Base-by-base conservation (phyloP, 306 rosid genomes). In the Cicer judaicum region DNA sequence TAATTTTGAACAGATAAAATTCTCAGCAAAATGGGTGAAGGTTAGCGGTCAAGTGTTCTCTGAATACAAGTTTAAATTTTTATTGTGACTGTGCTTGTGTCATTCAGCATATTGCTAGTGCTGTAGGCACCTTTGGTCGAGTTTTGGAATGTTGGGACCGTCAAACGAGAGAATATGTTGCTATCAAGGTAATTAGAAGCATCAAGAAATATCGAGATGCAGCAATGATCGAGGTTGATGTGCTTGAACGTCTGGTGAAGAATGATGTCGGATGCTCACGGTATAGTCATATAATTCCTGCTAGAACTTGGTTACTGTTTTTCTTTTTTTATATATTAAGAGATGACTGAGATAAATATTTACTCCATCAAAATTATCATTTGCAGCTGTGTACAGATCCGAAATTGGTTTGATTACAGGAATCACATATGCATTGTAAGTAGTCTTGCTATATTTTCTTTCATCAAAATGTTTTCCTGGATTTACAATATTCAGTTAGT, bases 91-190 rank as follows among this genome's bases (percentile, higher is more conserved):
- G 78, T 87, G 89, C 88, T 84, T 88, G 86, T 82, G 96, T 89
- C 97, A 90, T 86, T 93, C 91, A 75, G 96, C 97, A 82, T 79
- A 21, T 91, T 93, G 91, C 96, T 91, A 89, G 98, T 91, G 97
- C 98, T 93, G 98, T 93, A 93, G 98, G 98, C 98, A 93, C 98
- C 66, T 93, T 93, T 81, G 98, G 98, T 80, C 97, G 97, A 77
- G 98, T 93, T 86, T 85, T 93, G 98, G 97, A 93, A 85, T 93
- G 98, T 87, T 93, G 98, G 98, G 98, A 93, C 75, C 97, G 97
- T 42, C 87, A 89, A 86, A 72, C 87, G 5, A 86, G 86, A 74
- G 92, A 93, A n/a, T 89, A 89, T 63, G 98, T 93, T 76, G 98
- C 98, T 46, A 84, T 93, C 85, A 93, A 93, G 87, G 93, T 91